Conservation (phyloP, 2,329 filamentous ascomycete genomes). For the Penicillium hordei region DNA sequence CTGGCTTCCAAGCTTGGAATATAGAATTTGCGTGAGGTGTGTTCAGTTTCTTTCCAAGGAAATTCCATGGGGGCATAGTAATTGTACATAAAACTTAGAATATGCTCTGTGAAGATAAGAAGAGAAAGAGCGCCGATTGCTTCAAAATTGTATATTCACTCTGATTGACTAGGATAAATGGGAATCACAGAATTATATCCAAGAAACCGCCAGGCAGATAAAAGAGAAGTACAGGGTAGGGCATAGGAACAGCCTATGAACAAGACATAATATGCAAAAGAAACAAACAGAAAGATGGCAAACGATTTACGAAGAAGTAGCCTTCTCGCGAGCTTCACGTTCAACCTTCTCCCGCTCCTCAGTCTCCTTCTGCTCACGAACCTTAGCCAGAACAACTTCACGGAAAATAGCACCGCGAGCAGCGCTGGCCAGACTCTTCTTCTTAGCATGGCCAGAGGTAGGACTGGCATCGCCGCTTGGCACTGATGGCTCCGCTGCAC, state of each 20-base stretch:
- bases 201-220: constrained; percentile 21
- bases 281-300: background rate
- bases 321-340: constrained; percentile 54
- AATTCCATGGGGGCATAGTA: too few species aligned
- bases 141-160: constrained; percentile 3
- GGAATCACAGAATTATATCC: constrained; percentile 37
- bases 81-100: too few species aligned
- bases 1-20: background rate
- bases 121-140: too few species aligned
- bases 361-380: constrained; percentile 85
- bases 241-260: constrained; percentile 10
- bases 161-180: constrained; percentile 20
- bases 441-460: constrained; percentile 41
- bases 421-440: constrained; percentile 55
- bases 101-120: too few species aligned
- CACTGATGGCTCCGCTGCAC: constrained; percentile 11
- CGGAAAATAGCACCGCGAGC: constrained; percentile 78
- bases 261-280: constrained; percentile 5
- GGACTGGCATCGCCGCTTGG: constrained; percentile 25
- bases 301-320: constrained; percentile 22
- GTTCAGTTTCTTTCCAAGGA: too few species aligned
- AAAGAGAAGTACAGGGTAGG: constrained; percentile 14
- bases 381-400: constrained; percentile 91
- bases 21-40: background rate
- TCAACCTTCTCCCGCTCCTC: constrained; percentile 71